Evolutionary conservation across 2,329 filamentous ascomycete species (phyloP), one percentile per base, ranked within the genome.

Genomic region (Alternaria incomplexa): DNA sequence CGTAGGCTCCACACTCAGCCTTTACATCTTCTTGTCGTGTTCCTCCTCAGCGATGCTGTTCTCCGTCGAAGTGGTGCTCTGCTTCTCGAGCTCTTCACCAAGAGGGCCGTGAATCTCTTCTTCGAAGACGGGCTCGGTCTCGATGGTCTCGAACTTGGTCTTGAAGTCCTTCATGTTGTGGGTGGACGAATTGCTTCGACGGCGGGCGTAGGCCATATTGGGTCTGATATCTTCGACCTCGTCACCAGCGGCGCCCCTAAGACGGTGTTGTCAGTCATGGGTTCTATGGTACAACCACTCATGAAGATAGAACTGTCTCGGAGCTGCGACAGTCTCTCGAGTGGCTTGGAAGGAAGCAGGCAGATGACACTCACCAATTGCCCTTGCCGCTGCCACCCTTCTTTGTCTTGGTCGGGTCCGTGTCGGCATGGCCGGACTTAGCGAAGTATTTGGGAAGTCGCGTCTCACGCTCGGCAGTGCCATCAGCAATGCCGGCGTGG

Each of bases 111-210:
- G 93, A 62, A 96, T 66, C 58, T 88, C 87, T 82, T 97, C 94
- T 80, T 98, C 93, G 71, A 97, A 97, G 76, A 97, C 92, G 44
- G 93, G 94, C 76, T 98, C 95, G 17, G 88, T 86, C 73, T 98
- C 96, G 78, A 93, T 87, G 72, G 92, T 85, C 82, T 99, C 96
- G 79, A 97, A 98, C 84, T 99, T 99, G 82, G 94, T 97, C 87
- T 96, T 96, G 84, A 97, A 93, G 79, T 94, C 89, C 64, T 88
- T 86, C 72, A 93, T 84, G 73, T 89, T 85, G 75, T 89, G 87
- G 75, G 87, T 89, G 83, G 90, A 94, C 80, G 91, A 95, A 85
- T 98, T 98, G 82, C 93, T 96, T 80, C 93, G 93, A 80, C 95
- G 96, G 67, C 95, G 93, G 61, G 91, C 85, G 74, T 97, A 96